Evolutionary conservation across 164 flowering plant genomes (phyloP).

Genomic region (Stephania japonica): DNA sequence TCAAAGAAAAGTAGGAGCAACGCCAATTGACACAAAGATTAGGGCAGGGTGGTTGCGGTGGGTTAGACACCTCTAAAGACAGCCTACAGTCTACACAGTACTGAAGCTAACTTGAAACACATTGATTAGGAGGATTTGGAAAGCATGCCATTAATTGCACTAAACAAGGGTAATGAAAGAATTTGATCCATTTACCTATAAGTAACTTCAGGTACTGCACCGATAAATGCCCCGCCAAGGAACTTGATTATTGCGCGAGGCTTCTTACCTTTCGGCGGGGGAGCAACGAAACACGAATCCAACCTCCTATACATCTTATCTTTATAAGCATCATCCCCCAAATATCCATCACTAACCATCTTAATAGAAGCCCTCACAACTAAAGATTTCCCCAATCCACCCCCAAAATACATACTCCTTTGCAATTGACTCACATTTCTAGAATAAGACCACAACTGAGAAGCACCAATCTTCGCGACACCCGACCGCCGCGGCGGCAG

Average conservation of each 20-base stretch:
- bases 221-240: conserved; percentile 92
- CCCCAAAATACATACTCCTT: conserved; percentile 2
- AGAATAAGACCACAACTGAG: not conserved
- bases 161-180: too few relatives aligned
- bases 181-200: conserved; percentile 43
- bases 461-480: not conserved
- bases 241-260: conserved; percentile 76
- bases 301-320: conserved; percentile 37
- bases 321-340: conserved; percentile 15
- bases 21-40: too few relatives aligned
- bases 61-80: too few relatives aligned
- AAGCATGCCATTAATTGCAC: too few relatives aligned
- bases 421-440: conserved; percentile 4
- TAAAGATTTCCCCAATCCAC: not conserved
- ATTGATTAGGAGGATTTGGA: too few relatives aligned
- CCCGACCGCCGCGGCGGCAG: conserved; percentile 13
- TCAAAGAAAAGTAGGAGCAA: too few relatives aligned
- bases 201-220: conserved; percentile 88
- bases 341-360: conserved; percentile 32
- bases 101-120: too few relatives aligned
- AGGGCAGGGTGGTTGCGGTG: too few relatives aligned
- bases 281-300: conserved; percentile 66
- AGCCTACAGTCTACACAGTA: too few relatives aligned
- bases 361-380: conserved; percentile 12
- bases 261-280: conserved; percentile 58